Base-by-base conservation (phyloP, 129 eudicot genomes). In the Rutidosis leptorrhynchoides region DNA sequence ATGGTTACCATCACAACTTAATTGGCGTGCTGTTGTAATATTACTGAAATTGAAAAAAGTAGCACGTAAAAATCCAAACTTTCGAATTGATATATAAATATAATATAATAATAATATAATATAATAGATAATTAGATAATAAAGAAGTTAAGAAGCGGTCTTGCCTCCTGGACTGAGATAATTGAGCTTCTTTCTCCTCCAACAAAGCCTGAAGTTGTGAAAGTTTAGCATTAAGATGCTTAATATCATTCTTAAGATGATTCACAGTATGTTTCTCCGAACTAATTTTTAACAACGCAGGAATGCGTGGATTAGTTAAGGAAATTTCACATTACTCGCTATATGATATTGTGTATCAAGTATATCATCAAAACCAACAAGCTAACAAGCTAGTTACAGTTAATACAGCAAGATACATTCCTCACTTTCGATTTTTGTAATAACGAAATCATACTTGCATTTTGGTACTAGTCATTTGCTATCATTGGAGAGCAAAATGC, bases 251-350 rank as follows among this genome's bases (percentile, higher is more conserved):
- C 76, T 83, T 89, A 20, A 93, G 90, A 78, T 72, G 81, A 75
- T 76, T 82, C 69, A 93, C 85, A 19, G 87, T 79, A 52, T 79
- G 79, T 76, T 79, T 93, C 51, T 93, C 96, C 42, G 96, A 86
- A 79, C 96, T 82, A 78, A 93, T 93, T 80, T 89, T 93, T 78
- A 93, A 68, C 74, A 93, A 78, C 22, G 96, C 92, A 78, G 99
- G 99, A 79, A 80, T 82, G 83, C 99, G 96, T 93, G 75, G 71
- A 62, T 71, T 76, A 83, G 88, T 84, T 84, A 91, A 87, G 87
- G 84, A 85, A 46, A 75, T 26, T 30, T 19, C 20, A 45, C 28
- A 52, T 35, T 33, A 64, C 9, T 33, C 42, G 27, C 28, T 3
- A 62, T 20, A 46, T 65, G 32, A 56, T n/a, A n/a, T n/a, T n/a